Percentiles rank a stretch among this genome's conserved stretches.
Conservation (phyloP, 1,284 basidiomycete species). For the Boletus holoroseus region DNA sequence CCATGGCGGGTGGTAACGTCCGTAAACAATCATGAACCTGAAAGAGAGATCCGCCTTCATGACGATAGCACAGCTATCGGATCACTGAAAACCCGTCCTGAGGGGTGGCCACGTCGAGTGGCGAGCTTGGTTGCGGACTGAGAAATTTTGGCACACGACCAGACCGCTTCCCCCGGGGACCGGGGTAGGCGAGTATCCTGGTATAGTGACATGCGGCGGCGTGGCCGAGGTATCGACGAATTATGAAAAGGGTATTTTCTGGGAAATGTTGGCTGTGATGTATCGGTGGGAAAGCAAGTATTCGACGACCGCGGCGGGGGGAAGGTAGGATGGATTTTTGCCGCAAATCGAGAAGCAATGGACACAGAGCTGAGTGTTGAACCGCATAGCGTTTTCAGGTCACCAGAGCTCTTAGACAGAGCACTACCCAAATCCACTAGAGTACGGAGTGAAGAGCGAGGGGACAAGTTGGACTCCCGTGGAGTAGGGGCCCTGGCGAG, state of each 20-base stretch:
- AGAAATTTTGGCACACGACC: slow-evolving; percentile 33
- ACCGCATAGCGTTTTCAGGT: slow-evolving; percentile 21
- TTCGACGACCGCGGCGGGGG: slow-evolving; percentile 1
- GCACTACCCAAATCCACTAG: slow-evolving; percentile 20
- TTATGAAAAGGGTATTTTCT: slow-evolving; percentile 10
- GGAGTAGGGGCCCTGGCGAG: slow-evolving; percentile 10
- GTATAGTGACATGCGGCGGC: slow-evolving; percentile 12
- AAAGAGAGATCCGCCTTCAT: slow-evolving; percentile 2
- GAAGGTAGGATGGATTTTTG: slow-evolving; percentile 18
- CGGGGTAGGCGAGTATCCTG: slow-evolving; percentile 5
- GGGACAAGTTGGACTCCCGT: slow-evolving; percentile 12
- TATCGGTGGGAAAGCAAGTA: slow-evolving; percentile 5
- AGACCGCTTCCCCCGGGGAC: slow-evolving; percentile 14
- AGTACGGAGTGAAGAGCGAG: slow-evolving; percentile 26
- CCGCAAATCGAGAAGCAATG: slow-evolving; percentile 15
- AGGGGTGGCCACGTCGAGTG: slow-evolving; percentile 21
- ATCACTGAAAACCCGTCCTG: slow-evolving; percentile 26
- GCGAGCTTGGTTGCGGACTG: slow-evolving; percentile 25
- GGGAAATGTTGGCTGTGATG: slow-evolving; percentile 5
- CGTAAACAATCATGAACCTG: slow-evolving; percentile 14
- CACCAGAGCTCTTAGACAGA: slow-evolving; percentile 6
- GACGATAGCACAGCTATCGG: slow-evolving; percentile 17
- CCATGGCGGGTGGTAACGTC: background rate
- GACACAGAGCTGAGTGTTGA: slow-evolving; percentile 25
- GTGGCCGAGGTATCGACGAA: slow-evolving; percentile 11